Evolutionary conservation across 345 rosid species (phyloP), one percentile per base, ranked within the genome.

Genomic region (Boechera divaricarpa): DNA sequence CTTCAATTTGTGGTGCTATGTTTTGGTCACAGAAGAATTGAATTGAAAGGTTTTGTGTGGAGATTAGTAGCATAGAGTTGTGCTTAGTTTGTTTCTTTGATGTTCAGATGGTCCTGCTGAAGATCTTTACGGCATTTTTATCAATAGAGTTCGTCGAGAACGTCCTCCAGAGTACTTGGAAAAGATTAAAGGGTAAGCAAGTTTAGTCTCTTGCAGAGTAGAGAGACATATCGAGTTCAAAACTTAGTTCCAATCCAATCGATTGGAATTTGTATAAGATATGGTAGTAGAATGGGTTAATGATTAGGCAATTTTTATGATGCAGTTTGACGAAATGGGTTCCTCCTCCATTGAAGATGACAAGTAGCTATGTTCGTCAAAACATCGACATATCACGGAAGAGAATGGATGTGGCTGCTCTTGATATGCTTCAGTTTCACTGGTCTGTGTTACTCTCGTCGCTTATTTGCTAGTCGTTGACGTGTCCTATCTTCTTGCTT

Each of bases 361-460:
- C 93, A 4, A 85, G 96, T 76, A 83, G 86, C 79, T 90, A 68
- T 74, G 95, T 90, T 42, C 83, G 82, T 59, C 89, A 87, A 67
- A 92, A 74, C 82, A 90, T 91, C 9, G 76, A 94, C 53, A 84
- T 91, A 52, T 94, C 97, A 5, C 68, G 91, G 64, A 91, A 88
- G 89, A 86, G 98, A 82, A 91, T 94, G 97, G 97, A 94, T 77
- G 97, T 94, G 54, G 79, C 94, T 80, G 77, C 91, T 65, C 83
- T 94, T 86, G 98, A 94, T 57, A 94, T 94, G 98, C 98, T 94
- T 88, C 98, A 91, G 81, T 94, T 94, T 82, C 98, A 94, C 76
- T 94, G 98, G 98, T 91, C 11, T 3, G 54, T 70, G 36, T 52
- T 49, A 16, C 48, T 62, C 51, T 47, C 51, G 0, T 47, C 15